Evolutionary conservation across 371 early-diverging fungal species (phyloP).

Genomic region (Syncephalis plumigaleata): DNA sequence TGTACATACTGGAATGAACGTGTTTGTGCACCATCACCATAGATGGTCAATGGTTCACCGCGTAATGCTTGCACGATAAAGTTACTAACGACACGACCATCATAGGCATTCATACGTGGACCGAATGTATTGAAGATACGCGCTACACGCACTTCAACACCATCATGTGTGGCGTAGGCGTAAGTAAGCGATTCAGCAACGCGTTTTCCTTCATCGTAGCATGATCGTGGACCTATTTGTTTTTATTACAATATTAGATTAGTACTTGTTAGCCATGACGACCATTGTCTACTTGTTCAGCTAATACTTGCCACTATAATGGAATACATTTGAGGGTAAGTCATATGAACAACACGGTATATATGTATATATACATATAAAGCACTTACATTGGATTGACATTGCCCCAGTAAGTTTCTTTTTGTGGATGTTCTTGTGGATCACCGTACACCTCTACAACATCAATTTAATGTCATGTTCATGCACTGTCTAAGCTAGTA

Average conservation of each 20-base stretch:
- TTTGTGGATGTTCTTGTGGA: conserved; percentile 78
- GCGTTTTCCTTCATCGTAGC: conserved; percentile 85
- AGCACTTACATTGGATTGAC: conserved; percentile 51
- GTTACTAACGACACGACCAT: conserved; percentile 81
- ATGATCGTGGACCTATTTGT: conserved; percentile 59
- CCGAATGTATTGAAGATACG: conserved; percentile 73
- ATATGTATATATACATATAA: no score
- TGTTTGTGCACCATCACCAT: conserved; percentile 71
- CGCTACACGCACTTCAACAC: conserved; percentile 70
- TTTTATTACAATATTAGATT: no score
- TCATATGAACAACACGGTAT: no score
- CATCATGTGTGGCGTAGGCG: conserved; percentile 58
- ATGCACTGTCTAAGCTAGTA: not conserved
- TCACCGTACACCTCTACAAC: conserved; percentile 72
- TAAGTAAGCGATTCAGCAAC: conserved; percentile 77
- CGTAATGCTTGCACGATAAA: conserved; percentile 75
- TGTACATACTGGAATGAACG: conserved; percentile 80
- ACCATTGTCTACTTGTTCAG: no score
- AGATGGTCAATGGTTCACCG: conserved; percentile 60
- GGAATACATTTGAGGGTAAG: no score
- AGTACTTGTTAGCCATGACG: no score
- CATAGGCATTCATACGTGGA: conserved; percentile 75
- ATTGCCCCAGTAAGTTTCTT: conserved; percentile 74
- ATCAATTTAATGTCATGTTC: not conserved
- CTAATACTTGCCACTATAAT: no score